Evolutionary conservation across 2,329 filamentous ascomycete genomes (phyloP).

Genomic region (Orbilia blumenaviensis): DNA sequence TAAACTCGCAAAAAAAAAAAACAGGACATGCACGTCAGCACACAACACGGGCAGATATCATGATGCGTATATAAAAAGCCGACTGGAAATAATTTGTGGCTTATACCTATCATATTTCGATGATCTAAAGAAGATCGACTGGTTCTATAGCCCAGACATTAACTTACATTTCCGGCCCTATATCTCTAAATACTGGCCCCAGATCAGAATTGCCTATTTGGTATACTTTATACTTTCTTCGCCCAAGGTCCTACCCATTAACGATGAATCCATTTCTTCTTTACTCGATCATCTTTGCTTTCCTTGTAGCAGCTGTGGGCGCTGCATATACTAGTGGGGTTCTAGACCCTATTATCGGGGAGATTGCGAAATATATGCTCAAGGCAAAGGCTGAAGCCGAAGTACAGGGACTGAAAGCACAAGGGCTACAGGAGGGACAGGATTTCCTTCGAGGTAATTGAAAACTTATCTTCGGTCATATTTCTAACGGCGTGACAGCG

Average conservation of each 20-base stretch:
- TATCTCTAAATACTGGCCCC: too few species aligned
- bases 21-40: too few species aligned
- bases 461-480: neutral
- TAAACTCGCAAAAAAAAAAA: too few species aligned
- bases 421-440: constrained; percentile 61
- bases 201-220: too few species aligned
- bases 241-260: neutral
- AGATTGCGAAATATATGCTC: constrained; percentile 60
- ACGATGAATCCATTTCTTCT: constrained; percentile 57
- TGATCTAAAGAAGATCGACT: too few species aligned
- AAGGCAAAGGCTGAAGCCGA: constrained; percentile 63
- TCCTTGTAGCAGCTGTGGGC: constrained; percentile 59
- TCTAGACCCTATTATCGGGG: constrained; percentile 61
- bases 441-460: constrained; percentile 61
- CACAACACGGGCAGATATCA: too few species aligned
- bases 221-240: too few species aligned
- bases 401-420: constrained; percentile 61
- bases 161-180: too few species aligned
- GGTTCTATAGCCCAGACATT: too few species aligned
- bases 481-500: neutral
- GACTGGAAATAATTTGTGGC: too few species aligned
- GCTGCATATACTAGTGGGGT: constrained; percentile 61
- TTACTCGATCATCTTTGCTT: constrained; percentile 57
- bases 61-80: too few species aligned
- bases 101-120: too few species aligned